Evolutionary conservation across 176 grass and related monocot species (phyloP).

Genomic region (Lolium multiflorum): DNA sequence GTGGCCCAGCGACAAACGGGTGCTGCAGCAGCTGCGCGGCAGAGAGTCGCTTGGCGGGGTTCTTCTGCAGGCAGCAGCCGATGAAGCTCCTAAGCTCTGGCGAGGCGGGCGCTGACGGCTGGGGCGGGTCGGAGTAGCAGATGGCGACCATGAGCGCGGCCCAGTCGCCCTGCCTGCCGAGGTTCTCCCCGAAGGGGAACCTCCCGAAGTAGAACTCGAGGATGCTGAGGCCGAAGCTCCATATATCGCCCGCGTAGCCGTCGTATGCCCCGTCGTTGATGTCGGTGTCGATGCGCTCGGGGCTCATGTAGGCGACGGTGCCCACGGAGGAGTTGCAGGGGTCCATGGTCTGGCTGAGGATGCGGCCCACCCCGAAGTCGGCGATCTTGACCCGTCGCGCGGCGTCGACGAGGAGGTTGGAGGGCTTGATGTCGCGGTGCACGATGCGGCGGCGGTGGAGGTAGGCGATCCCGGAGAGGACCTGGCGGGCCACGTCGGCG

Average conservation of each 20-base stretch:
- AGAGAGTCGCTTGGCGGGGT: conserved; percentile 49
- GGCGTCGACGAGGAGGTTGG: conserved; percentile 87
- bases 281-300: conserved; percentile 93
- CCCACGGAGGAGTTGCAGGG: conserved; percentile 89
- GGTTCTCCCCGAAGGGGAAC: conserved; percentile 92
- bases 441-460: conserved; percentile 91
- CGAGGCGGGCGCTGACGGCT: conserved; percentile 56
- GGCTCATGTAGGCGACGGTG: conserved; percentile 98
- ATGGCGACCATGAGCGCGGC: conserved; percentile 86
- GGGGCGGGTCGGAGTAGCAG: conserved; percentile 70
- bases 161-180: conserved; percentile 82
- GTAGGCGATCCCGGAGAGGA: conserved; percentile 70
- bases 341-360: conserved; percentile 96
- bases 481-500: conserved; percentile 81
- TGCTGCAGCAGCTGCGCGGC: conserved; percentile 84
- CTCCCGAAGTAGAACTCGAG: conserved; percentile 92
- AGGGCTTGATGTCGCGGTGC: conserved; percentile 98
- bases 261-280: conserved; percentile 86
- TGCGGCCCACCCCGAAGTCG: conserved; percentile 73
- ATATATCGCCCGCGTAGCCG: conserved; percentile 82
- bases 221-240: conserved; percentile 98
- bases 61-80: conserved; percentile 85
- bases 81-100: conserved; percentile 77
- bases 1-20: conserved; percentile 64
- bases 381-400: conserved; percentile 83